These are phyloP conservation scores for Trypanosoma boissoni DNA, from an alignment of 208 protist genomes.

Conservation along the genomic window DNA sequence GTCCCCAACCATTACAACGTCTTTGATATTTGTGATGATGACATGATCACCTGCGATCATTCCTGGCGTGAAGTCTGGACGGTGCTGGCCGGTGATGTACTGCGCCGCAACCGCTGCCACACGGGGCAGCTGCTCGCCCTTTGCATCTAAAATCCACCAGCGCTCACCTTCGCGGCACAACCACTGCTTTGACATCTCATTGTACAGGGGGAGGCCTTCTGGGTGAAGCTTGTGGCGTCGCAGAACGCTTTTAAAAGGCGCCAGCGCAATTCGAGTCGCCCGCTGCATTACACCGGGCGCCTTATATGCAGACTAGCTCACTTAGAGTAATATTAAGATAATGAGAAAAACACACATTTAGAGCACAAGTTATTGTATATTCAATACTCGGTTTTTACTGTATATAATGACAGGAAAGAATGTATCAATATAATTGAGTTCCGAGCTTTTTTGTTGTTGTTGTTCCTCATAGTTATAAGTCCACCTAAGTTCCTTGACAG, in stretches of 20 bases:
- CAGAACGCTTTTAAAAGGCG: conserved; percentile 90
- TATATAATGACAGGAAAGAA: too few relatives aligned
- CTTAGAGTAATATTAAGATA: background rate
- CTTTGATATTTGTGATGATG: conserved; percentile 89
- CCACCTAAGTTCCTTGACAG: background rate
- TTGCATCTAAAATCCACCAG: conserved; percentile 90
- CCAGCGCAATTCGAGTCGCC: conserved; percentile 22
- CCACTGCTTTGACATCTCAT: conserved; percentile 91
- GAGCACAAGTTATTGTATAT: too few relatives aligned
- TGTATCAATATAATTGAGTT: too few relatives aligned
- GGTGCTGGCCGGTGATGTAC: conserved; percentile 90
- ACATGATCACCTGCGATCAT: conserved; percentile 91
- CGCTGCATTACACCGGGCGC: conserved; percentile 45
- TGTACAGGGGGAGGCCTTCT: conserved; percentile 85
- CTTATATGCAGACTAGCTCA: background rate
- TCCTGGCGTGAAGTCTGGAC: conserved; percentile 87
- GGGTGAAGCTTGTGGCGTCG: conserved; percentile 88
- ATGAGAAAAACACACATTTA: background rate
- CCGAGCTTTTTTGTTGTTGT: too few relatives aligned
- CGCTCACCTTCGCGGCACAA: conserved; percentile 85
- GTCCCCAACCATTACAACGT: conserved; percentile 89
- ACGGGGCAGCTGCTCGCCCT: conserved; percentile 82
- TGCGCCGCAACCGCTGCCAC: conserved; percentile 78
- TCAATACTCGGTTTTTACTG: too few relatives aligned
- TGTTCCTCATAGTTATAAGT: background rate